Evolutionary conservation across 306 rosid genomes (phyloP).

Genomic region (Coriaria nepalensis): DNA sequence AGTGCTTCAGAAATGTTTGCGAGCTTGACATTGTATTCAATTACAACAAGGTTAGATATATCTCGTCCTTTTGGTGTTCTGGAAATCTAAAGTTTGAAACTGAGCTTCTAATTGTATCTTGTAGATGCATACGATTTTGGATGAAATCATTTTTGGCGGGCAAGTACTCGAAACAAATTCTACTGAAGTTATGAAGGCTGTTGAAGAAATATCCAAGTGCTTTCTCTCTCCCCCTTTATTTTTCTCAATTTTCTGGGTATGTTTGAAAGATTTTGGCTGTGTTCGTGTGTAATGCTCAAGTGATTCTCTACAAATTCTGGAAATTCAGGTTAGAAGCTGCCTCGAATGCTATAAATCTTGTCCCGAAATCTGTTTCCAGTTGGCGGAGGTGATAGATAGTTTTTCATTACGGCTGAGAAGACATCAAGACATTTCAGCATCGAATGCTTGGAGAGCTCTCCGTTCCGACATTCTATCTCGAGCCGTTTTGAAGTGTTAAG

Average conservation of each 20-base stretch:
- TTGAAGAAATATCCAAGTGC: slow-evolving; percentile 80
- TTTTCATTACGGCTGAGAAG: not conserved
- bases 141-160: slow-evolving; percentile 83
- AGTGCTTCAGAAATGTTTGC: slow-evolving; percentile 91
- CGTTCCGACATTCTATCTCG: not conserved
- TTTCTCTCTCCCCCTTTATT: slow-evolving; percentile 13
- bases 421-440: not conserved
- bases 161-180: slow-evolving; percentile 91
- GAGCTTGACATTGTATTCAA: slow-evolving; percentile 90
- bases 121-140: slow-evolving; percentile 74
- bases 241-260: not conserved
- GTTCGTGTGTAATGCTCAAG: not conserved
- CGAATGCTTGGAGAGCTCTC: not conserved
- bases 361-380: slow-evolving; percentile 68
- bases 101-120: slow-evolving; percentile 11
- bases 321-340: slow-evolving; percentile 61
- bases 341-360: slow-evolving; percentile 66
- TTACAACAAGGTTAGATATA: slow-evolving; percentile 68
- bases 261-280: not conserved
- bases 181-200: slow-evolving; percentile 65
- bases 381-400: slow-evolving; percentile 52
- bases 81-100: too few relatives aligned
- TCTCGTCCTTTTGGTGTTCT: not conserved
- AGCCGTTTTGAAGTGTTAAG: not conserved
- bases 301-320: not conserved